Base-by-base conservation (phyloP, 192 early-diverging fungal genomes). In the Radiomyces spectabilis region DNA sequence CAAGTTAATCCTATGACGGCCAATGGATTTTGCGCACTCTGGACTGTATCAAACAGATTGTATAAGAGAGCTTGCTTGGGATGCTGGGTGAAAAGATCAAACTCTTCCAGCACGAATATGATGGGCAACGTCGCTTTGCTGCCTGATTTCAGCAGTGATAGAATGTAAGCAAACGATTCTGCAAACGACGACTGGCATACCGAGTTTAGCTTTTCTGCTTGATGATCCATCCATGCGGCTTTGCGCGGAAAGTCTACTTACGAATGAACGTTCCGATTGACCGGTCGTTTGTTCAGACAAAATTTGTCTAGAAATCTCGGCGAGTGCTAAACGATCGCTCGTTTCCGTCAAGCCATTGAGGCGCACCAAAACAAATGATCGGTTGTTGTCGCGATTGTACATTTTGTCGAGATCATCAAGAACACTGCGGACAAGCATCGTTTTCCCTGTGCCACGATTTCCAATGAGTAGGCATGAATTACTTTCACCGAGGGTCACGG, bases 31-130 rank as follows among this genome's bases (percentile, higher is more conserved):
- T 87, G 82, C 50, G 83, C 79, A 59, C 79, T 89, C 67, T 93
- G 91, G 12, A 84, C 83, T 35, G 88, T 76, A 59, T 97, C 95
- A 71, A 99, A 91, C 21, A 99, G 66, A 52, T 93, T 97, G 59
- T 99, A 97, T 5, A 99, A 70, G 21, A 99, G 73, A 1, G 85
- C 78, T 57, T 99, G 94, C 46, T 92, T 94, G n/a, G 88, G 81
- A 52, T 96, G 92, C 48, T 86, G 77, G 0, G 91, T 87, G 69
- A 99, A 91, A 29, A 88, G 61, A 67, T 97, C 93, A 65, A 99
- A 90, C 57, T 95, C 92, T 38, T 99, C 95, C 37, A 99, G 66
- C 13, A 95, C 70, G 71, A 99, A 88, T 16, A 99, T 63, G 3
- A 97, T 72, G 1, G 90, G 91, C 22, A 76, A 59, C 27, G 56